Evolutionary conservation across 2,329 filamentous ascomycete genomes (phyloP), one percentile per base, ranked within the genome.

Genomic region (Neospermospora avenae): DNA sequence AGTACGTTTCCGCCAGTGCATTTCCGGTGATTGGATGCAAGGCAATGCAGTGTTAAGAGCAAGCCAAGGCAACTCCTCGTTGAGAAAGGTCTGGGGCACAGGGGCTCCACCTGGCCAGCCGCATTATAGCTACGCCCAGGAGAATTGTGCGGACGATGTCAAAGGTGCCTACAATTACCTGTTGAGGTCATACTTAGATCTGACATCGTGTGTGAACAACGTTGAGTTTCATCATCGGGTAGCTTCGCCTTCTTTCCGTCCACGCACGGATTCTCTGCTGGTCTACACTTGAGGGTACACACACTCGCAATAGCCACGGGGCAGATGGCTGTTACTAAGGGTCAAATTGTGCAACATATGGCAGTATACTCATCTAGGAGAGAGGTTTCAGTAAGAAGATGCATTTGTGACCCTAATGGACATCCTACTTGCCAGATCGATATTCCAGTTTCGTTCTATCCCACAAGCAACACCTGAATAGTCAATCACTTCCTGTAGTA

Each of bases 401-500:
- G 51, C 49, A 66, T 61, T 58, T 65, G 8, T 65, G 46, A 35
- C 18, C 49, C 60, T 62, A 64, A 65, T 61, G 52, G 63, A 65
- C 57, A 62, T 60, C 46, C 60, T 67, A 65, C 62, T 65, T 68
- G 53, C 62, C 63, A 62, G 37, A 34, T 57, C 52, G 31, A 55
- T 41, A 35, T 55, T 60, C 54, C 55, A 16, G 31, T 24, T 8
- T 22, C 18, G 22, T 48, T 42, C 54, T 49, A n/a, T 58, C 41
- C 45, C 42, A 34, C 48, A 58, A 62, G 58, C 34, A 56, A 31
- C 41, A 41, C n/a, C 35, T 25, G 31, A 57, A 48, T 52, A 51
- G 65, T 74, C 56, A 46, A 66, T 74, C 74, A 84, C 69, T 84
- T 84, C 63, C 81, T 74, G 73, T 84, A 84, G 67, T 82, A 84